Evolutionary conservation across 176 grass and related monocot genomes (phyloP).

Genomic region (Pharus latifolius): DNA sequence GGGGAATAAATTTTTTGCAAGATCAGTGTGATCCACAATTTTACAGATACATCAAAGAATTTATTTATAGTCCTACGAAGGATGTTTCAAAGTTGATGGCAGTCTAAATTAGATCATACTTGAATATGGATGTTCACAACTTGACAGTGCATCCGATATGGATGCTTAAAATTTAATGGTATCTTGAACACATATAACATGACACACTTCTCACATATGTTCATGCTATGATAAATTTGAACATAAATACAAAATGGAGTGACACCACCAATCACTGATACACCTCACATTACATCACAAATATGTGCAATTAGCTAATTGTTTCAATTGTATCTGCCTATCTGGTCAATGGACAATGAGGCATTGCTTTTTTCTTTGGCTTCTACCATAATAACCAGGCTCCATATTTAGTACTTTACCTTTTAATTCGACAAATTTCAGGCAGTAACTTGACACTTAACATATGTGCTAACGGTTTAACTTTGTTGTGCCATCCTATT

Average conservation of each 20-base stretch:
- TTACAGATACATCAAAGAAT: not conserved
- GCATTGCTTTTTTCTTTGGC: not conserved
- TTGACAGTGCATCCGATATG: not conserved
- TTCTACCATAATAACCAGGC: not conserved
- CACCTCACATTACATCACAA: not conserved
- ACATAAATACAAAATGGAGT: not conserved
- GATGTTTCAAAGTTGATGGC: not conserved
- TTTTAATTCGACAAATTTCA: not conserved
- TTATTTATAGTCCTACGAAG: not conserved
- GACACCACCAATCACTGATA: not conserved
- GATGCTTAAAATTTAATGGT: not conserved
- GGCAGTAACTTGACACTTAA: not conserved
- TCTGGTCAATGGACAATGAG: not conserved
- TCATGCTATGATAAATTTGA: not conserved
- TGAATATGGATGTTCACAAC: not conserved
- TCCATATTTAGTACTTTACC: not conserved
- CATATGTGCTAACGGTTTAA: not conserved
- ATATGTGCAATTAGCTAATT: not conserved
- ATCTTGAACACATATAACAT: not conserved
- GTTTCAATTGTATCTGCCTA: too few species aligned
- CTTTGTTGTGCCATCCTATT: not conserved
- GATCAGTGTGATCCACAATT: not conserved
- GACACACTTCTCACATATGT: not conserved
- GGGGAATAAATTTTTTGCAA: not conserved
- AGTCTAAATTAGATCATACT: not conserved